Evolutionary conservation across 352 stramenopile genomes (phyloP).

Genomic region (Globisporangium viniferum): DNA sequence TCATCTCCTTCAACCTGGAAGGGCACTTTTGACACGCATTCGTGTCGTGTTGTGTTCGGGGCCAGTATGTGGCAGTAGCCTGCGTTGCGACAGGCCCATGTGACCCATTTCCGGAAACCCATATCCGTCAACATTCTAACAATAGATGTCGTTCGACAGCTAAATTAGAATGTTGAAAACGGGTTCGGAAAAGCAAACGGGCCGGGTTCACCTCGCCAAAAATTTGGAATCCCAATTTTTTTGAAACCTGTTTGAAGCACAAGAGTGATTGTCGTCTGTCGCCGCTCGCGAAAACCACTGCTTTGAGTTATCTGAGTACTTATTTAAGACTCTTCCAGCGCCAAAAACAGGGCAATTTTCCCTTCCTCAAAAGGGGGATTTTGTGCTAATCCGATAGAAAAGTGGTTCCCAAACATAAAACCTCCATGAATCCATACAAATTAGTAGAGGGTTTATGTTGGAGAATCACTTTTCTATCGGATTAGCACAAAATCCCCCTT

Average conservation of each 20-base stretch:
- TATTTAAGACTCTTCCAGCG: no score
- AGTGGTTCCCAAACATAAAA: no score
- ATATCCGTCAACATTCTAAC: neutral
- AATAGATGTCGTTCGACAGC: neutral
- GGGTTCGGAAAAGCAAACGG: neutral
- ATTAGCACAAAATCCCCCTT: no score
- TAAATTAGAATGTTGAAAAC: neutral
- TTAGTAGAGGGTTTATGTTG: no score
- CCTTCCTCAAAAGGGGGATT: no score
- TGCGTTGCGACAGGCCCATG: neutral
- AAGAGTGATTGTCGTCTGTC: slow-evolving; percentile 6
- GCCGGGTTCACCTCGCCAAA: neutral
- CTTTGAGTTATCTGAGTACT: no score
- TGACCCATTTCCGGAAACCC: neutral
- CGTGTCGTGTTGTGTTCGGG: neutral
- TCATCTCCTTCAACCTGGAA: neutral
- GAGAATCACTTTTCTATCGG: no score
- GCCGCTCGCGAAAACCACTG: neutral
- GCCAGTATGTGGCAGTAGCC: neutral
- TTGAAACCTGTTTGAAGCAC: slow-evolving; percentile 2
- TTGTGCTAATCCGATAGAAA: no score
- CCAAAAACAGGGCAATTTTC: no score
- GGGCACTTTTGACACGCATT: neutral
- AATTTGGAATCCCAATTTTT: neutral
- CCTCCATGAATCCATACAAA: no score